A percentile compares a stretch with the other conserved stretches of the same genome.
These are phyloP conservation scores for Paralagenidium karlingii DNA, from an alignment of 352 stramenopile genomes.

Conservation along the genomic window DNA sequence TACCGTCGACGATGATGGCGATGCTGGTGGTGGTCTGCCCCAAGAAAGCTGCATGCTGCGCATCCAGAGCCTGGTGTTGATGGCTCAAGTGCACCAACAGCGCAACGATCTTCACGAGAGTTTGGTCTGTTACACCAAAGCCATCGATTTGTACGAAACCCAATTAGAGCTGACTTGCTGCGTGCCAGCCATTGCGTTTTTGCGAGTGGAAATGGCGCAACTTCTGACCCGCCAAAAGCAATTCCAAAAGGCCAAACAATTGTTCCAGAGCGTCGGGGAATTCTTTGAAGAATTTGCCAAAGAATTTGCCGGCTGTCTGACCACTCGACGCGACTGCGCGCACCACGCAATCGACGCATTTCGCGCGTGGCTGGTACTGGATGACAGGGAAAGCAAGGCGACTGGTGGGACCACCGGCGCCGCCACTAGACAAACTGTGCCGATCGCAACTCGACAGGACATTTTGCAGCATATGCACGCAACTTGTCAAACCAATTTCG, in stretches of 20 bases:
- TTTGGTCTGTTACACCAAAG: constrained; percentile 25
- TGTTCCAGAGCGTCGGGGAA: constrained; percentile 22
- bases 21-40: too few relatives aligned
- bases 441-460: too few relatives aligned
- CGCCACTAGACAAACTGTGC: too few relatives aligned
- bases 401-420: too few relatives aligned
- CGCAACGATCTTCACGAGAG: constrained; percentile 21
- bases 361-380: constrained; percentile 27
- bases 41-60: too few relatives aligned
- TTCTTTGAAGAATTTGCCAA: constrained; percentile 50
- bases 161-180: constrained; percentile 39
- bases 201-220: constrained; percentile 48
- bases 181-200: constrained; percentile 37
- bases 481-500: too few relatives aligned
- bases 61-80: too few relatives aligned
- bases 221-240: constrained; percentile 22
- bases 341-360: constrained; percentile 41
- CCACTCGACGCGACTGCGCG: constrained; percentile 44
- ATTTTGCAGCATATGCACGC: too few relatives aligned
- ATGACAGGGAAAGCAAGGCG: too few relatives aligned
- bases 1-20: too few relatives aligned
- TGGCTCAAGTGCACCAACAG: constrained; percentile 39
- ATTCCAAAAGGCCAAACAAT: constrained; percentile 1
- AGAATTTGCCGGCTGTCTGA: constrained; percentile 34
- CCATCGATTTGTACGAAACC: constrained; percentile 37